Percentiles rank a stretch among this genome's conserved stretches.
Evolutionary conservation across 768 basidiomycete species (phyloP).

Genomic region (Boletus rubescentipes): DNA sequence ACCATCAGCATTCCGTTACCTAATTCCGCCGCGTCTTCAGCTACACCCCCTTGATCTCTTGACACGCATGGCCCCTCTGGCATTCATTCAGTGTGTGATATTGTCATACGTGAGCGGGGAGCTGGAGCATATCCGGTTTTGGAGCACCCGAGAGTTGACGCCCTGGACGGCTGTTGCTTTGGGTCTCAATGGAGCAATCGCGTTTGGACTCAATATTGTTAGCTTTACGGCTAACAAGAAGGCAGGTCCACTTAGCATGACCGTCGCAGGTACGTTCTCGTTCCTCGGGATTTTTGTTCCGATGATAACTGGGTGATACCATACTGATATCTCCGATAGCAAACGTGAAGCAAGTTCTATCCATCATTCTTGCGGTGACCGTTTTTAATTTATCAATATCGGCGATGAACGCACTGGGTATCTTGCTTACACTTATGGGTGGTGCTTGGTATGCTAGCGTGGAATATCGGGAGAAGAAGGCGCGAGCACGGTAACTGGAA

Average conservation of each 20-base stretch:
- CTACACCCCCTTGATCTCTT: slow-evolving; percentile 84
- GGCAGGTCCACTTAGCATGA: slow-evolving; percentile 87
- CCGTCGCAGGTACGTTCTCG: slow-evolving; percentile 69
- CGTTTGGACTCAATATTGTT: slow-evolving; percentile 91
- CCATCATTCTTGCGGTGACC: slow-evolving; percentile 77
- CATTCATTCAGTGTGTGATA: slow-evolving; percentile 81
- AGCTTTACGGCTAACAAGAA: slow-evolving; percentile 95
- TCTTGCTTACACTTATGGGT: slow-evolving; percentile 78
- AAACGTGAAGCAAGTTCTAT: slow-evolving; percentile 93
- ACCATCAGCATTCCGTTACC: slow-evolving; percentile 17
- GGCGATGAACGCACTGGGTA: slow-evolving; percentile 76
- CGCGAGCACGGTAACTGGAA: slow-evolving; percentile 16
- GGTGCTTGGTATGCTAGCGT: slow-evolving; percentile 79
- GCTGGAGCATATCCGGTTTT: slow-evolving; percentile 56
- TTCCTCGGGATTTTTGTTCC: neutral
- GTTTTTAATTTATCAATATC: slow-evolving; percentile 86
- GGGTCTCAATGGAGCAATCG: slow-evolving; percentile 77
- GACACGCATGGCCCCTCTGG: slow-evolving; percentile 87
- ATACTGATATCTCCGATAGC: slow-evolving; percentile 41
- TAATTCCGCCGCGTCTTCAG: slow-evolving; percentile 36
- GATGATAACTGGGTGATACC: neutral
- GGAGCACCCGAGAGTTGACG: slow-evolving; percentile 41
- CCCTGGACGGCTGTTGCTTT: slow-evolving; percentile 50
- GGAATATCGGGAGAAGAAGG: slow-evolving; percentile 53
- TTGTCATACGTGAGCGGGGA: slow-evolving; percentile 83